Evolutionary conservation across 352 stramenopile species (phyloP), one percentile per base, ranked within the genome.

Genomic region (Blastocystis sp.): DNA sequence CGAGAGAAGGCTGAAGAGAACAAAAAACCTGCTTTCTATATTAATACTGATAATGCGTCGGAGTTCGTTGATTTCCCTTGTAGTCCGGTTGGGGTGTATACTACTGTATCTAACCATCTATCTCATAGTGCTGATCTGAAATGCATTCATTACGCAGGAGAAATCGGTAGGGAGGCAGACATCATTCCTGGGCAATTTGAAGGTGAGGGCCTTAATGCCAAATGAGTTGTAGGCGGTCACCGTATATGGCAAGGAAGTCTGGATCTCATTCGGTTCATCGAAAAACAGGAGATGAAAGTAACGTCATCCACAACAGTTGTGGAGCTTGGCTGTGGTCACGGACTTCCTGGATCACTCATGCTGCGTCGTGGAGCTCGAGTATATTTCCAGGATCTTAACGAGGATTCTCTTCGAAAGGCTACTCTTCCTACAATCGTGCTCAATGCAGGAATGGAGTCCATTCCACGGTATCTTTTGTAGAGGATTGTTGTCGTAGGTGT

Each of bases 111-210:
- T 26, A 8, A 54, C 2, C 3, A 2, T 47, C 8, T 50, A 39
- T 34, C 43, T 16, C 41, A 39, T 68, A 85, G 73, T 66, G 73
- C 53, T 24, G 30, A 66, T 50, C 43, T 85, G 9, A 34, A 68
- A 39, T 85, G 45, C 26, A 85, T 85, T 30, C 73, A 85, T 30
- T 85, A 85, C 45, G 73, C 73, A 13, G 73, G 73, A n/a, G 43
- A 64, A n/a, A 53, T 85, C 18, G 73, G 73, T 2, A 43, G 45
- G 26, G 43, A 47, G 16, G 63, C 45, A n/a, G 73, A 85, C 26
- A 85, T 85, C 73, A 65, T 85, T 85, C 73, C 73, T 2, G 73
- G 73, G 45, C 53, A 85, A 24, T 85, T 85, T 68, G 73, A 85
- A 45, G 73, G 73, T 73, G 63, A 20, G 30, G 20, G 1, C 4